phyloP scores from a whole-genome alignment of 257 asterid species.

The Capsicum rhomboideum region DNA sequence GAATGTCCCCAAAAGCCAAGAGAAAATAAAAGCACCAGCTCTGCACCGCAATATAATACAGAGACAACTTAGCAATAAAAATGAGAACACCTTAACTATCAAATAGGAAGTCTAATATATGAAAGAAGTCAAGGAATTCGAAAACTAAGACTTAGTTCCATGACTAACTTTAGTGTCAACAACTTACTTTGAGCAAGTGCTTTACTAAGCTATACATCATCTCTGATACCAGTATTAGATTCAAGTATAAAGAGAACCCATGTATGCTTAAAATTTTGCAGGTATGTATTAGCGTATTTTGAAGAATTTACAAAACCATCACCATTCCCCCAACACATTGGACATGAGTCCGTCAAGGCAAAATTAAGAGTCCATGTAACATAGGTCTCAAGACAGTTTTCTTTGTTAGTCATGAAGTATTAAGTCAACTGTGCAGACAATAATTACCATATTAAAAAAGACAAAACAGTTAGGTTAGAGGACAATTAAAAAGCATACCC shows the following conservation, averaged over 20 bases:
- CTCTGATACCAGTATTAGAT: neutral
- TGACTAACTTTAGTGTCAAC: neutral
- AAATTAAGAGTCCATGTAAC: neutral
- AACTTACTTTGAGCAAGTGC: neutral
- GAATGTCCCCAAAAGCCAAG: slow-evolving; percentile 97
- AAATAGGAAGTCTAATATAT: neutral
- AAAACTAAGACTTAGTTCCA: neutral
- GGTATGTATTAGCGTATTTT: neutral
- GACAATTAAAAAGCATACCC: slow-evolving; percentile 47
- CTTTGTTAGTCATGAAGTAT: neutral
- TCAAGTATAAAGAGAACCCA: neutral
- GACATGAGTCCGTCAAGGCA: neutral
- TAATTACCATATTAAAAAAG: neutral
- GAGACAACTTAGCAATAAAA: slow-evolving; percentile 3
- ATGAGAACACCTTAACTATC: neutral
- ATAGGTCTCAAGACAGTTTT: neutral
- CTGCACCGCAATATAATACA: slow-evolving; percentile 28
- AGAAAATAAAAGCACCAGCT: slow-evolving; percentile 66
- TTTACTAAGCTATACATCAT: neutral
- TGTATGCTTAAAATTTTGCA: neutral
- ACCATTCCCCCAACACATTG: neutral
- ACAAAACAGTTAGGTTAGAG: neutral
- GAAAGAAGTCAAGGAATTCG: neutral
- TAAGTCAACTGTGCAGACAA: neutral
- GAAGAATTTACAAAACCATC: neutral